A percentile compares a stretch with the other conserved stretches of the same genome.
Evolutionary conservation across 257 asterid species (phyloP).

Genomic region (Fraxinus anomala): DNA sequence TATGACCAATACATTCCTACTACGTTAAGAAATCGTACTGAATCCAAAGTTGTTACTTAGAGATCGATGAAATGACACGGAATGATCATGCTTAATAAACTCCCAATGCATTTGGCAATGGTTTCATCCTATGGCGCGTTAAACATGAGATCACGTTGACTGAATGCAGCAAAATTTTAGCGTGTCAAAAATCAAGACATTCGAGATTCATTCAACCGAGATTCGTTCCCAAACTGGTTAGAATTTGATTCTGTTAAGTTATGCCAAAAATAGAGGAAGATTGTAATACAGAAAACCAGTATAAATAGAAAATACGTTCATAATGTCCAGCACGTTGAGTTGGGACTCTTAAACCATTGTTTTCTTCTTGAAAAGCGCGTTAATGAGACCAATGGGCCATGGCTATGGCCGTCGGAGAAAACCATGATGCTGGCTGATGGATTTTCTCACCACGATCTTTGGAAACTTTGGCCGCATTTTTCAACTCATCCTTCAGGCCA

Average conservation of each 20-base stretch:
- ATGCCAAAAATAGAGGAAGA: too few relatives aligned
- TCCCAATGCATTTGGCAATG: constrained; percentile 44
- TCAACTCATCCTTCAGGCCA: constrained; percentile 82
- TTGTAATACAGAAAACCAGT: too few relatives aligned
- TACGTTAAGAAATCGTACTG: too few relatives aligned
- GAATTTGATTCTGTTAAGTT: too few relatives aligned
- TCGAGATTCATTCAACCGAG: too few relatives aligned
- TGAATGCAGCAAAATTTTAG: constrained; percentile 63
- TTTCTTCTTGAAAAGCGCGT: constrained; percentile 45
- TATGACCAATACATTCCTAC: too few relatives aligned
- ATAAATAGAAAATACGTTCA: too few relatives aligned
- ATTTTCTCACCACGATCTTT: constrained; percentile 91
- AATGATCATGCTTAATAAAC: constrained; percentile 44
- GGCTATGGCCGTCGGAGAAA: constrained; percentile 55
- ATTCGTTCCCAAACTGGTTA: too few relatives aligned
- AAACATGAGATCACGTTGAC: constrained; percentile 55
- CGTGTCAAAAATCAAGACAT: too few relatives aligned
- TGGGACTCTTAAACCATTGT: too few relatives aligned
- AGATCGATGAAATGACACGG: constrained; percentile 4
- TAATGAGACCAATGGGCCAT: constrained; percentile 49
- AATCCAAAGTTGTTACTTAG: too few relatives aligned
- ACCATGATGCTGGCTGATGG: constrained; percentile 67
- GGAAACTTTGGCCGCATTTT: constrained; percentile 86
- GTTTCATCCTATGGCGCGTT: constrained; percentile 43
- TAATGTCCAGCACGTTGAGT: too few relatives aligned